These are phyloP conservation scores for Endoconidiophora polonica DNA, from an alignment of 2,329 filamentous ascomycete species.

Conservation along the genomic window DNA sequence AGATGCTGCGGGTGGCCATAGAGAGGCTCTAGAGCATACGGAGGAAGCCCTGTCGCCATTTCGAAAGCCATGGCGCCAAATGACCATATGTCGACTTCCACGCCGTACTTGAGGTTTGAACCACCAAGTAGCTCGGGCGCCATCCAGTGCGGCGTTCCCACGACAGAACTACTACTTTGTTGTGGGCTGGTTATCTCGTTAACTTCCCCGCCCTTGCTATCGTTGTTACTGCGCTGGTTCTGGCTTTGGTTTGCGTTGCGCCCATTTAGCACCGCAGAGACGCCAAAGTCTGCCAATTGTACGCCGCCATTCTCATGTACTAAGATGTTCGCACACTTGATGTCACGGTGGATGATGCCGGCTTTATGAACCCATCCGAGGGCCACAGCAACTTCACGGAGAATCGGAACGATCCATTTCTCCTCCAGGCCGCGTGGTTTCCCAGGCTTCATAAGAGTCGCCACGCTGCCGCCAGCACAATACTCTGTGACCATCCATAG, in stretches of 20 bases:
- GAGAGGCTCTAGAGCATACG: constrained; percentile 37
- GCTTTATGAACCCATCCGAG: constrained; percentile 51
- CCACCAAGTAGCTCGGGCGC: constrained; percentile 56
- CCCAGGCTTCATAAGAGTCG: constrained; percentile 53
- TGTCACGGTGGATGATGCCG: constrained; percentile 54
- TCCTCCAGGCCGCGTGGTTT: constrained; percentile 48
- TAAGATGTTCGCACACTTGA: constrained; percentile 65
- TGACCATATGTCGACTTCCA: constrained; percentile 69
- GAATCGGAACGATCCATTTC: constrained; percentile 52
- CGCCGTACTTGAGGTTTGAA: constrained; percentile 35
- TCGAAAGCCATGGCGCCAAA: constrained; percentile 70
- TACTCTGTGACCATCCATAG: constrained; percentile 86
- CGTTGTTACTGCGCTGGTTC: constrained; percentile 30
- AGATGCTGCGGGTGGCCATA: constrained; percentile 25
- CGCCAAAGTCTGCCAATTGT: constrained; percentile 73
- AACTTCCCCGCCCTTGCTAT: constrained; percentile 49
- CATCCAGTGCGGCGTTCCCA: constrained; percentile 79
- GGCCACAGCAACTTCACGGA: constrained; percentile 49
- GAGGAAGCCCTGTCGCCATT: constrained; percentile 62
- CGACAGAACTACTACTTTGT: constrained; percentile 36
- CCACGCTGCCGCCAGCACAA: constrained; percentile 70
- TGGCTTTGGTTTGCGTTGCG: neutral
- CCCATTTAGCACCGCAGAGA: constrained; percentile 38
- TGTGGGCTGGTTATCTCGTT: too few relatives aligned
- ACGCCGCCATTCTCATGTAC: constrained; percentile 61